Conservation (phyloP, 2,329 filamentous ascomycete species). For the Fusarium oligoseptatum region DNA sequence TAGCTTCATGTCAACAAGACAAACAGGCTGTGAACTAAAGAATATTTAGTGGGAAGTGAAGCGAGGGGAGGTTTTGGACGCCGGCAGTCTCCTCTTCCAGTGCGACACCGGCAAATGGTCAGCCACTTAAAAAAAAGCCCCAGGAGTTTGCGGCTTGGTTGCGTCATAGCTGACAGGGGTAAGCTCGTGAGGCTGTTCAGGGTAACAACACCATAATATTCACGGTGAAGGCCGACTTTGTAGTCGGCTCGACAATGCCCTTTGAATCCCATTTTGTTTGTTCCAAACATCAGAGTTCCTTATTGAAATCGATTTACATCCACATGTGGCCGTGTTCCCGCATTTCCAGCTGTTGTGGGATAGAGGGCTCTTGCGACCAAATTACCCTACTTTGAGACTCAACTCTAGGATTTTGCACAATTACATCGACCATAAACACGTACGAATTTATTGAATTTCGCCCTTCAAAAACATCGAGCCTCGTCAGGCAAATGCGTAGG, state of each 20-base stretch:
- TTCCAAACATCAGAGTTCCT: rapidly evolving
- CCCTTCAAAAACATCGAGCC: neutral
- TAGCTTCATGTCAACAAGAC: constrained; percentile 2
- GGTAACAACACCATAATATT: constrained; percentile 11
- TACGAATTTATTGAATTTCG: neutral
- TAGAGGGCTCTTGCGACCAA: neutral
- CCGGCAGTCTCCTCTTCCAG: constrained; percentile 11
- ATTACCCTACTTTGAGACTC: neutral
- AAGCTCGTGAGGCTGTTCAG: constrained; percentile 11
- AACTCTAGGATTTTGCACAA: neutral
- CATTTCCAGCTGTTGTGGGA: neutral
- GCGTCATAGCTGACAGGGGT: constrained; percentile 28
- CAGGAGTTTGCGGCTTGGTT: constrained; percentile 10
- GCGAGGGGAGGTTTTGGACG: constrained; percentile 13
- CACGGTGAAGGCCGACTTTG: neutral
- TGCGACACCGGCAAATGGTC: constrained; percentile 25
- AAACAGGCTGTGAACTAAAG: constrained; percentile 12
- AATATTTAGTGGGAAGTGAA: constrained; percentile 13
- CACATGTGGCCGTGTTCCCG: neutral
- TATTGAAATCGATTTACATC: neutral
- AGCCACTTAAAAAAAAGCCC: constrained; percentile 17
- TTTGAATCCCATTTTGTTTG: neutral
- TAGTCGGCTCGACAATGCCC: neutral
- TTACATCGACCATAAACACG: neutral
- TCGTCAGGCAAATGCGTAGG: neutral